A percentile compares a stretch with the other conserved stretches of the same genome.
Evolutionary conservation across 495 filamentous ascomycete genomes (phyloP).

Genomic region (Aspergillus wentii): DNA sequence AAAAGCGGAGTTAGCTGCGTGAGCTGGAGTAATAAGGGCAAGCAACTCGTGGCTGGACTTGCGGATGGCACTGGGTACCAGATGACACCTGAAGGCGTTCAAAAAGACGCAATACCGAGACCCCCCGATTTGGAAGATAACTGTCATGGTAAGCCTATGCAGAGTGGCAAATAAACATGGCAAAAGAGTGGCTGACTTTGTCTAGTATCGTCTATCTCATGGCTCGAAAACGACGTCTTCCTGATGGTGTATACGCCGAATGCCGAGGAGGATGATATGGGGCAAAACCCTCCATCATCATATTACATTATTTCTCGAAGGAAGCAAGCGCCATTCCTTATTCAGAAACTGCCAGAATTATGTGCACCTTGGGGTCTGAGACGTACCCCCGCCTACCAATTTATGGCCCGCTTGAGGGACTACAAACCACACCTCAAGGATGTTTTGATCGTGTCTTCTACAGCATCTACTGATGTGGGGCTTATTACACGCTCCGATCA

Average conservation of each 20-base stretch:
- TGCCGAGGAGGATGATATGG: conserved; percentile 48
- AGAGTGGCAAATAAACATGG: not conserved
- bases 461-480: conserved; percentile 69
- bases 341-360: conserved; percentile 68
- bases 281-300: conserved; percentile 48
- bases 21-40: conserved; percentile 89
- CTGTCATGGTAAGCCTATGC: conserved; percentile 64
- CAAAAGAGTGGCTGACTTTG: conserved; percentile 12
- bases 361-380: conserved; percentile 64
- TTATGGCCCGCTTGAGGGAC: conserved; percentile 65
- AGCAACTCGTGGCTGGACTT: conserved; percentile 86
- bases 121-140: conserved; percentile 62
- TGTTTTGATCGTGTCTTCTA: conserved; percentile 76
- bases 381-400: conserved; percentile 66
- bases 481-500: conserved; percentile 66
- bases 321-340: conserved; percentile 51
- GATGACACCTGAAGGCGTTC: conserved; percentile 72
- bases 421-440: conserved; percentile 77
- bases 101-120: conserved; percentile 72
- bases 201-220: conserved; percentile 75
- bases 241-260: conserved; percentile 69
- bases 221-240: conserved; percentile 88
- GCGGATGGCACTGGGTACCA: conserved; percentile 76
- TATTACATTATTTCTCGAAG: conserved; percentile 74
- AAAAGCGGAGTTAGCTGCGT: conserved; percentile 76